Base-by-base conservation (phyloP, 208 protist species). In the Acanthamoeba lenticulata region DNA sequence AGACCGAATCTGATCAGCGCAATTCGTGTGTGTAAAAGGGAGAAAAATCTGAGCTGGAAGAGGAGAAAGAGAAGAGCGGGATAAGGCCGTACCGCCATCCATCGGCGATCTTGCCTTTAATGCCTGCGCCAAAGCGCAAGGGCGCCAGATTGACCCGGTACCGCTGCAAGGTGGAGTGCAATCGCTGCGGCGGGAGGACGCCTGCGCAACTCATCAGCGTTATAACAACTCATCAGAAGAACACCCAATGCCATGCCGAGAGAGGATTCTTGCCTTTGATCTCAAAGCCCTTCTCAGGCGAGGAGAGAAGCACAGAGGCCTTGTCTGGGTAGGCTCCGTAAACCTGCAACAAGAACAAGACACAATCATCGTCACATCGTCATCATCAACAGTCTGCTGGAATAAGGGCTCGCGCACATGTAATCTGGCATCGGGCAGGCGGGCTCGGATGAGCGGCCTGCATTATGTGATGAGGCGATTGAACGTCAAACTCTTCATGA, bases 301-400 rank as follows among this genome's bases (percentile, higher is more conserved):
- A 65, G 32, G 57, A 77, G 27, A 72, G 55, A 2, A 92, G 55
- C 1, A 92, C 57, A 15, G 86, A 92, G 36, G 34, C 86, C 60
- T 92, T 92, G 60, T 92, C 86, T 24, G 86, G 86, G 24, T 92
- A 92, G 2, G 86, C 47, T n/a, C 86, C 86, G n/a, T 92, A 92
- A 1, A 89, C 79, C 79, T 89, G 21, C 24, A 79, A 34, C 24
- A 24, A 13, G 32, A 79, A 29, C 24, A 11, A 40, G 69, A 65
- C 21, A n/a, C 24, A 65, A n/a, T 65, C 24, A 24, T 65, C 24
- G 19, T 19, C 24, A 65, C 19, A 24, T 19, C 24, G 21, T 65
- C 24, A 44, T 44, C 69, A 79, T 24, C 36, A 19, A 79, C 69
- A 79, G n/a, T 44, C 9, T 29, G 32, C 13, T 79, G n/a, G 32